Evolutionary conservation across 2,329 filamentous ascomycete species (phyloP).

Genomic region (Beauveria medogensis): DNA sequence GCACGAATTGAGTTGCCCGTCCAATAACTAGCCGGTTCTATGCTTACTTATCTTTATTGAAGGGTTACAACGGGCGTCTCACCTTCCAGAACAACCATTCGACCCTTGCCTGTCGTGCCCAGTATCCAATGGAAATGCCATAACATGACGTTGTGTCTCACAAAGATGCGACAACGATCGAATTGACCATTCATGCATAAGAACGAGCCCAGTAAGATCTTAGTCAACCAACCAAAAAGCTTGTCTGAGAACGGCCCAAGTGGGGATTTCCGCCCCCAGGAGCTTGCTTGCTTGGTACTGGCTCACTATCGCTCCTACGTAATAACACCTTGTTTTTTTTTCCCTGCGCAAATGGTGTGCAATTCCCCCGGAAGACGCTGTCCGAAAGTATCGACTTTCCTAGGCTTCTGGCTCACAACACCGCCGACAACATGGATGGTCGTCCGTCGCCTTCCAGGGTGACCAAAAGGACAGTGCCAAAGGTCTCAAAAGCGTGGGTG

Average conservation of each 20-base stretch:
- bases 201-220: background rate
- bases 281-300: background rate
- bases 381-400: conserved; percentile 8
- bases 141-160: background rate
- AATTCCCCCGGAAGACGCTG: conserved; percentile 3
- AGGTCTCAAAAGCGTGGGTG: conserved; percentile 12
- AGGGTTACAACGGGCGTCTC: background rate
- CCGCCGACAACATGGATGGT: background rate
- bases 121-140: background rate
- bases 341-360: conserved; percentile 3
- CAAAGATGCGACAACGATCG: background rate
- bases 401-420: background rate
- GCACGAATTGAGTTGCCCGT: background rate
- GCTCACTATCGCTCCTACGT: background rate
- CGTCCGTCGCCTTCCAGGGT: conserved; percentile 8
- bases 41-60: background rate
- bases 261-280: conserved; percentile 4
- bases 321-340: background rate
- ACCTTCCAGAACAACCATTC: background rate
- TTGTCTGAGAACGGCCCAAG: conserved; percentile 2
- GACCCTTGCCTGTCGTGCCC: background rate
- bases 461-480: conserved; percentile 7
- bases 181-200: background rate
- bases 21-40: background rate
- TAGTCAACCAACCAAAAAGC: conserved; percentile 5